phyloP scores from a whole-genome alignment of 495 filamentous ascomycete species.

The Recurvomyces mirabilis region DNA sequence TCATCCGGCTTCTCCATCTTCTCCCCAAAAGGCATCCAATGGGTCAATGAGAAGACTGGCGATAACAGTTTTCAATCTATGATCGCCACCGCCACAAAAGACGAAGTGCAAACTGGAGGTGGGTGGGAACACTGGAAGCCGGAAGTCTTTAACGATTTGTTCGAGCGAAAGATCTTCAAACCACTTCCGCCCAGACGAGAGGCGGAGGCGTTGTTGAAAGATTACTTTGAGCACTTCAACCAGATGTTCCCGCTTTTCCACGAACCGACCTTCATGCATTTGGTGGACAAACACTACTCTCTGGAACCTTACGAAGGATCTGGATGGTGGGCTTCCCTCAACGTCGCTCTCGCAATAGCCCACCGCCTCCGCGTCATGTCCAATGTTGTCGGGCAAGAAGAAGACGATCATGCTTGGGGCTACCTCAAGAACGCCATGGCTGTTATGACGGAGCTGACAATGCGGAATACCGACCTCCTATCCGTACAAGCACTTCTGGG shows the following conservation, averaged over 20 bases:
- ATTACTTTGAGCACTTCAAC: constrained; percentile 97
- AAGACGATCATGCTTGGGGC: constrained; percentile 86
- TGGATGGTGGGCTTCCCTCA: constrained; percentile 97
- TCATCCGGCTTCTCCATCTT: constrained; percentile 98
- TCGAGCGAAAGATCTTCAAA: constrained; percentile 71
- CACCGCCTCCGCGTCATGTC: constrained; percentile 92
- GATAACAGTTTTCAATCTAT: constrained; percentile 91
- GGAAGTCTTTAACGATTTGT: constrained; percentile 89
- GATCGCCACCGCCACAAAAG: constrained; percentile 69
- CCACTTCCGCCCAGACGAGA: constrained; percentile 72
- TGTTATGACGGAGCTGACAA: constrained; percentile 79
- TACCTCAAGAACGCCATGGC: constrained; percentile 96
- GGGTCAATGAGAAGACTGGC: constrained; percentile 97
- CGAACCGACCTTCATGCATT: constrained; percentile 93
- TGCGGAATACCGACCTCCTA: constrained; percentile 89
- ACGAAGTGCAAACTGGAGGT: constrained; percentile 56
- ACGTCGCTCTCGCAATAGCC: constrained; percentile 83
- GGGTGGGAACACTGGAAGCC: constrained; percentile 88
- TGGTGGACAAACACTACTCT: constrained; percentile 88
- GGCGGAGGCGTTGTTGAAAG: constrained; percentile 70
- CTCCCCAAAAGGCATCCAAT: constrained; percentile 94
- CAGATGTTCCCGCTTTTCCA: constrained; percentile 97
- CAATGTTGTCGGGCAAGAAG: constrained; percentile 77
- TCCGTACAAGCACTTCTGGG: constrained; percentile 95
- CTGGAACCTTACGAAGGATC: constrained; percentile 86